Conservation (phyloP, 2,329 filamentous ascomycete genomes). For the Pezicula radicicola region DNA sequence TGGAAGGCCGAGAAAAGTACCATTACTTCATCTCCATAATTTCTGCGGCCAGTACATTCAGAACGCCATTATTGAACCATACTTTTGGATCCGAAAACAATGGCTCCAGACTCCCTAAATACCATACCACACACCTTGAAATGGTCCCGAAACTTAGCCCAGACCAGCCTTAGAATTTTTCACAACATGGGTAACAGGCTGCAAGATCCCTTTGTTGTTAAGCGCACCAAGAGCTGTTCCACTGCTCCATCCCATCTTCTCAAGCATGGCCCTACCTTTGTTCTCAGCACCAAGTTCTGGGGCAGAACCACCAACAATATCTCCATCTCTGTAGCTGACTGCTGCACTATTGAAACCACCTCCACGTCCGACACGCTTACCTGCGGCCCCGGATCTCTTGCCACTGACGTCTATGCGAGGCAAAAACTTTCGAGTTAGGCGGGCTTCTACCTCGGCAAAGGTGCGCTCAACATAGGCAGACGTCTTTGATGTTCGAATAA, state of each 20-base stretch:
- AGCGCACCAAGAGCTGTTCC: conserved; percentile 79
- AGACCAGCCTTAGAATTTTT: conserved; percentile 84
- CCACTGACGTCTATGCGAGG: conserved; percentile 45
- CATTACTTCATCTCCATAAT: no score
- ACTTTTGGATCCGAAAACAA: background rate
- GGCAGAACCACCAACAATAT: conserved; percentile 81
- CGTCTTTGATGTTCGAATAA: conserved; percentile 73
- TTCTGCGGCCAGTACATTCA: no score
- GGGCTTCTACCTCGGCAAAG: conserved; percentile 45
- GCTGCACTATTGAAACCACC: conserved; percentile 33
- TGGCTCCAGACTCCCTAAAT: background rate
- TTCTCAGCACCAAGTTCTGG: conserved; percentile 82
- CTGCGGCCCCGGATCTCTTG: conserved; percentile 23
- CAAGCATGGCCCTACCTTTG: conserved; percentile 80
- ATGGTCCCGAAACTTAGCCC: conserved; percentile 37
- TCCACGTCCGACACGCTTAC: conserved; percentile 32
- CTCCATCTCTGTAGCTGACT: conserved; percentile 73
- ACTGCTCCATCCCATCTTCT: conserved; percentile 95
- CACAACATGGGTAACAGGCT: conserved; percentile 82
- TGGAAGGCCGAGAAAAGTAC: no score
- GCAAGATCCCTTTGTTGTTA: conserved; percentile 84
- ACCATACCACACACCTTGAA: background rate
- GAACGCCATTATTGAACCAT: no score
- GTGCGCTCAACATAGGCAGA: conserved; percentile 54
- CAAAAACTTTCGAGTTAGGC: conserved; percentile 52